Evolutionary conservation across 2,329 filamentous ascomycete genomes (phyloP), one percentile per base, ranked within the genome.

Genomic region (Paraconiothyrium sp.): DNA sequence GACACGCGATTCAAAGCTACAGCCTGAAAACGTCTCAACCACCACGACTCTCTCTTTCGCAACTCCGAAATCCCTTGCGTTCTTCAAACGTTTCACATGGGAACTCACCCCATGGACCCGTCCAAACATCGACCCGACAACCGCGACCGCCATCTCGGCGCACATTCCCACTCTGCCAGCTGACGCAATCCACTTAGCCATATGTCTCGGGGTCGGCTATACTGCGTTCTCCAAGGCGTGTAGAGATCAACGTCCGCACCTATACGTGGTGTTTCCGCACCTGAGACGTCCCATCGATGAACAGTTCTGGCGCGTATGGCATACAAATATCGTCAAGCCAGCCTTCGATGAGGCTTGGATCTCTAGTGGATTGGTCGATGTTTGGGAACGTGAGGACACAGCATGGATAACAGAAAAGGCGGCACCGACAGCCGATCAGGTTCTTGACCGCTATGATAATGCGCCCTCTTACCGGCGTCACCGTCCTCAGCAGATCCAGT

Each of bases 261-360:
- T 71, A 24, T 67, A 66, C 51, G 43, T 72, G 54, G 43, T 72
- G 6, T 72, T 72, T 16, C 70, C 69, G 13, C 48, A 68, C 20
- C 47, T 56, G 1, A 20, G n/a, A 8, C 56, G 43, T n/a, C 35
- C 20, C 35, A 9, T 57, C 30, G 32, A 62, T 32, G 60, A 43
- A 11, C 20, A 13, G 1, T 69, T 72, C 57, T 57, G 70, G 27
- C 46, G 48, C 8, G 54, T 62, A 22, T 72, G 68, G 68, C 67
- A 71, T 57, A 62, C 70, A 9, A 54, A 68, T 0, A 62, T 72
- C 4, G 52, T 72, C 16, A 64, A 60, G 22, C 69, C 69, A 1
- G 66, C 68, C 1, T 71, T 71, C 52, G 60, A 71, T 34, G 34
- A 35, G 16, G 66, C 70, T 3, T 72, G 66, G 69, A 48, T 51